These are phyloP conservation scores for Endocalyx cinctus DNA, from an alignment of 2,329 filamentous ascomycete species.

Conservation along the genomic window DNA sequence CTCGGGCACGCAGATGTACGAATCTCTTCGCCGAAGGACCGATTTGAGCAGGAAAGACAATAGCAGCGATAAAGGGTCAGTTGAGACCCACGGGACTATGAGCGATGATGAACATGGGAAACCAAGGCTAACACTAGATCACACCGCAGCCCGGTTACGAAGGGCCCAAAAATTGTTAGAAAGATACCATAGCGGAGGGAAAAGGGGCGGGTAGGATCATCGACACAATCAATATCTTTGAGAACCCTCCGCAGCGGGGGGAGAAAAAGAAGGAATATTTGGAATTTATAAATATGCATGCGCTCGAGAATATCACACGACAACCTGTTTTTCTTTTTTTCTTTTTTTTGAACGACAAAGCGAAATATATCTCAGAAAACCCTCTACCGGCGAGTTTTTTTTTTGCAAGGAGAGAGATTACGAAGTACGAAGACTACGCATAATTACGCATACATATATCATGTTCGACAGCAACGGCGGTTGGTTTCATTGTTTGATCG, in stretches of 20 bases:
- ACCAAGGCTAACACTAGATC: constrained; percentile 14
- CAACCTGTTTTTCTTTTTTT: background rate
- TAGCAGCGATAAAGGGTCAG: constrained; percentile 7
- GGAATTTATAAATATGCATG: constrained; percentile 1
- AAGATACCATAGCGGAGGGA: background rate
- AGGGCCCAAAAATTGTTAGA: constrained; percentile 18
- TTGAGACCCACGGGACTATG: constrained; percentile 9
- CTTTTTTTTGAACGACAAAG: background rate
- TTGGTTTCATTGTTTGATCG: no score
- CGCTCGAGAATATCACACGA: background rate
- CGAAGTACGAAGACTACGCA: no score
- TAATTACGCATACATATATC: no score
- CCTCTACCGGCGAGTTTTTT: no score
- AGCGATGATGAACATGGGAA: constrained; percentile 11
- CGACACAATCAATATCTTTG: background rate
- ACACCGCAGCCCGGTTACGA: constrained; percentile 16
- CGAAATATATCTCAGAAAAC: background rate
- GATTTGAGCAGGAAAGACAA: constrained; percentile 1
- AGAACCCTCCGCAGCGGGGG: no score
- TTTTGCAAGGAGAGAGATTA: no score
- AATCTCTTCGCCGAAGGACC: background rate
- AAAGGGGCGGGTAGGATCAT: background rate
- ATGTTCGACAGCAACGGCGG: no score
- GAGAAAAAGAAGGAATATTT: constrained; percentile 1
- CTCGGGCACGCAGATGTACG: constrained; percentile 15